Conservation (phyloP, 495 filamentous ascomycete species). For the Recurvomyces mirabilis region DNA sequence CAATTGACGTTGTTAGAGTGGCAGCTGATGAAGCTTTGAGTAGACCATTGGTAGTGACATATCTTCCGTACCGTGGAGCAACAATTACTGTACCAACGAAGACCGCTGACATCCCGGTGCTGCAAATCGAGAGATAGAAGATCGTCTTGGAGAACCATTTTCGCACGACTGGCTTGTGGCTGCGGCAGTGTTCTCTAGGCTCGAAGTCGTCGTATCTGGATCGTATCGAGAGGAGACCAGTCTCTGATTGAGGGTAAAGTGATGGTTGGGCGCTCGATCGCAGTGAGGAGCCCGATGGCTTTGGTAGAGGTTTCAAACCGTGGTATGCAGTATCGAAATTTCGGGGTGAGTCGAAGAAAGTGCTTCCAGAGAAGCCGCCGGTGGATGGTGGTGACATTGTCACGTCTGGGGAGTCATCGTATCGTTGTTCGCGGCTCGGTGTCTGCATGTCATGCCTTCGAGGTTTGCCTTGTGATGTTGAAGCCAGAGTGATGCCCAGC, state of each 20-base stretch:
- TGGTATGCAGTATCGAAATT: constrained; percentile 1
- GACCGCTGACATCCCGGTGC: constrained; percentile 52
- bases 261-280: constrained; percentile 1
- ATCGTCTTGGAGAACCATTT: constrained; percentile 48
- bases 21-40: constrained; percentile 47
- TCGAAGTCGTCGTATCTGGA: constrained; percentile 18
- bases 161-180: constrained; percentile 25
- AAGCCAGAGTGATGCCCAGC: neutral
- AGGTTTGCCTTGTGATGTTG: too few relatives aligned
- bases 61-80: constrained; percentile 48
- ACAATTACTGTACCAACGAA: constrained; percentile 48
- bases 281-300: constrained; percentile 4
- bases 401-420: neutral
- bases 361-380: constrained; percentile 3
- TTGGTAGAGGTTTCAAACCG: neutral
- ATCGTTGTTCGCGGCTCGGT: neutral
- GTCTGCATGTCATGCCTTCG: too few relatives aligned
- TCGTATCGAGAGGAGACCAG: constrained; percentile 1
- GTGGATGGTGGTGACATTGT: constrained; percentile 3
- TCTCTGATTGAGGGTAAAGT: neutral
- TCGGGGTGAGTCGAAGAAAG: neutral
- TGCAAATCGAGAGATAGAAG: constrained; percentile 51
- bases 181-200: constrained; percentile 22
- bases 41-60: constrained; percentile 37
- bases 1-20: constrained; percentile 50